A percentile compares a stretch with the other conserved stretches of the same genome.
Evolutionary conservation across 768 basidiomycete species (phyloP).

Genomic region (Lyophyllum atratum): DNA sequence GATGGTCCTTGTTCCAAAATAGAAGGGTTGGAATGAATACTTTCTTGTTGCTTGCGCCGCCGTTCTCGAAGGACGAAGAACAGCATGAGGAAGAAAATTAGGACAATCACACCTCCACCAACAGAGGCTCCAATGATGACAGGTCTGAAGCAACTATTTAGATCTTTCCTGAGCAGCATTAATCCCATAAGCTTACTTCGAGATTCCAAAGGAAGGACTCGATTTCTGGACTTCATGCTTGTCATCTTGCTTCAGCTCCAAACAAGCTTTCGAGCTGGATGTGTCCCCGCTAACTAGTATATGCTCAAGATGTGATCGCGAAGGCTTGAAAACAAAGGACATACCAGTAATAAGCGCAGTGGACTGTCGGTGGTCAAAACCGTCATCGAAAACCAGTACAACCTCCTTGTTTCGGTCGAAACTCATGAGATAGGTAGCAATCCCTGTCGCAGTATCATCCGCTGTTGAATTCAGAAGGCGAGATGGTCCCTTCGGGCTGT

Average conservation of each 20-base stretch:
- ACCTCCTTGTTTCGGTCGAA: slow-evolving; percentile 36
- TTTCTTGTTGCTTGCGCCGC: slow-evolving; percentile 27
- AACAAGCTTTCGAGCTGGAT: slow-evolving; percentile 22
- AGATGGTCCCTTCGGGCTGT: slow-evolving; percentile 35
- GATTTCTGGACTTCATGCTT: neutral
- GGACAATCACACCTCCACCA: slow-evolving; percentile 39
- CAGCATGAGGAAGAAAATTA: slow-evolving; percentile 42
- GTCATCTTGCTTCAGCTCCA: neutral
- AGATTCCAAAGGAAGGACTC: neutral
- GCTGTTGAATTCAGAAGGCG: slow-evolving; percentile 26
- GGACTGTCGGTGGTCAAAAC: slow-evolving; percentile 38
- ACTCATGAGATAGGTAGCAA: slow-evolving; percentile 44
- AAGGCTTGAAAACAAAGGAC: slow-evolving; percentile 9
- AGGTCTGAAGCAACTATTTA: slow-evolving; percentile 29
- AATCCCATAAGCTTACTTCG: slow-evolving; percentile 16
- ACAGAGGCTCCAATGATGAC: slow-evolving; percentile 48
- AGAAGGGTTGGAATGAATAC: slow-evolving; percentile 22
- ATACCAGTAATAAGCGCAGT: slow-evolving; percentile 43
- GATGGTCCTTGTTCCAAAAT: slow-evolving; percentile 23
- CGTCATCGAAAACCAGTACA: slow-evolving; percentile 47
- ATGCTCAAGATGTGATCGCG: neutral
- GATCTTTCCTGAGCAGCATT: neutral
- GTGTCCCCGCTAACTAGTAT: slow-evolving; percentile 34
- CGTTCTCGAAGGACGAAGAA: slow-evolving; percentile 45
- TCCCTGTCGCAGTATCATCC: slow-evolving; percentile 29